Conservation (phyloP, 2,329 filamentous ascomycete species). For the Phyllosticta citribraziliensis region DNA sequence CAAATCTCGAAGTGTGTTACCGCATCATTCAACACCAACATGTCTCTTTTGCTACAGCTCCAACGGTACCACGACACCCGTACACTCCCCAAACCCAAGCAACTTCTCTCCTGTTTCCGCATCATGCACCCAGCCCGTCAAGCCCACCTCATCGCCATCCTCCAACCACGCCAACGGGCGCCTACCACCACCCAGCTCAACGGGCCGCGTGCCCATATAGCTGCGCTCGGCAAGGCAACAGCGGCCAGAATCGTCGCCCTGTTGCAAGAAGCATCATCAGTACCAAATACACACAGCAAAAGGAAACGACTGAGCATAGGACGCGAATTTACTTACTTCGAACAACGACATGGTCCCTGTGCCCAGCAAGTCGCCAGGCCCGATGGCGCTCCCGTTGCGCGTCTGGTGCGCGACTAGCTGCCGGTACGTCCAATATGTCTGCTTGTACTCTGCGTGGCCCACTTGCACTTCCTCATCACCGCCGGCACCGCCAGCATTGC, state of each 20-base stretch:
- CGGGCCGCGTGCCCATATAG: conserved; percentile 24
- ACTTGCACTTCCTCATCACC: conserved; percentile 16
- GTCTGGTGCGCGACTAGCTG: conserved; percentile 37
- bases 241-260: conserved; percentile 26
- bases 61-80: conserved; percentile 1
- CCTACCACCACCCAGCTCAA: conserved; percentile 19
- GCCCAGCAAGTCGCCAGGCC: conserved; percentile 34
- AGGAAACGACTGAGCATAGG: too few relatives aligned
- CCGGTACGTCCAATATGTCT: conserved; percentile 36
- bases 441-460: conserved; percentile 25
- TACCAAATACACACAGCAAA: too few relatives aligned
- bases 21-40: too few relatives aligned
- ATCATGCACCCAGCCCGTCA: conserved; percentile 17
- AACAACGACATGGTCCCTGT: conserved; percentile 34
- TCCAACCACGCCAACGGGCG: conserved; percentile 33
- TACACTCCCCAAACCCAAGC: conserved; percentile 1
- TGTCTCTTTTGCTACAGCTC: not conserved
- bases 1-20: too few relatives aligned
- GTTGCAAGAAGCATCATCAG: not conserved
- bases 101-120: conserved; percentile 1
- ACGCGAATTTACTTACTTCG: not conserved
- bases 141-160: conserved; percentile 33
- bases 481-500: conserved; percentile 16
- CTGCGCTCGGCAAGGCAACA: conserved; percentile 35
- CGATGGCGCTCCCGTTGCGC: conserved; percentile 31